Conservation (phyloP, 768 basidiomycete species). For the Boletellus ananas region DNA sequence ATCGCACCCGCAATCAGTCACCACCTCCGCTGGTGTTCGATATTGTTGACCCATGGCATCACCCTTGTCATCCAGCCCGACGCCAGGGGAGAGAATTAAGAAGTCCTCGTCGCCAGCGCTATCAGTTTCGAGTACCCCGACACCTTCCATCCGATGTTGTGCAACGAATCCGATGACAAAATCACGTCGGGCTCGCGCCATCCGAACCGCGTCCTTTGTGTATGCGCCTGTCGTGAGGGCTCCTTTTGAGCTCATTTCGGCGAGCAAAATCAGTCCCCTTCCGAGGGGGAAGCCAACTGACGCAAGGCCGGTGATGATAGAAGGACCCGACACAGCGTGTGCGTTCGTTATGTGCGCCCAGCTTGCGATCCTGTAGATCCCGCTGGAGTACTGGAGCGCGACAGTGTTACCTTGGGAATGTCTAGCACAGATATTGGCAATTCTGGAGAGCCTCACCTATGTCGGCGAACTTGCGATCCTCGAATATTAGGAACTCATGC, state of each 20-base stretch:
- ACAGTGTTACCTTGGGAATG: conserved; percentile 86
- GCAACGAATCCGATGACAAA: conserved; percentile 98
- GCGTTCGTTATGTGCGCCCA: conserved; percentile 99
- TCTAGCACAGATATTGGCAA: not conserved
- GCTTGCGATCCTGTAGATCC: conserved; percentile 86
- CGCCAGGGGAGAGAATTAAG: conserved; percentile 88
- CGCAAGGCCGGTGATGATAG: conserved; percentile 85
- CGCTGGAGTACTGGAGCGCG: conserved; percentile 87
- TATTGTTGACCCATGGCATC: conserved; percentile 96
- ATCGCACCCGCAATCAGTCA: conserved; percentile 81
- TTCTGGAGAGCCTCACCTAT: conserved; percentile 59
- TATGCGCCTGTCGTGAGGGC: conserved; percentile 81
- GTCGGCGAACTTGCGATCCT: conserved; percentile 98
- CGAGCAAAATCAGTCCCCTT: conserved; percentile 84
- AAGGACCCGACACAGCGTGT: conserved; percentile 93
- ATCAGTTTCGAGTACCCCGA: conserved; percentile 38
- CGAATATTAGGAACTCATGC: conserved; percentile 94
- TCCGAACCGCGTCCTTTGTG: conserved; percentile 77
- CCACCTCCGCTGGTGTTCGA: conserved; percentile 80
- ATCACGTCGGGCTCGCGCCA: conserved; percentile 76
- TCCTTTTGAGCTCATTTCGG: conserved; percentile 94
- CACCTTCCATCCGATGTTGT: conserved; percentile 74
- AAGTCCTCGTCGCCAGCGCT: conserved; percentile 65
- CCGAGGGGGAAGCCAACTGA: conserved; percentile 79
- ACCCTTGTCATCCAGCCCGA: conserved; percentile 73